A percentile compares a stretch with the other conserved stretches of the same genome.
phyloP scores from a whole-genome alignment of 2,329 filamentous ascomycete genomes.

The Phaeosphaeriaceae sp. region DNA sequence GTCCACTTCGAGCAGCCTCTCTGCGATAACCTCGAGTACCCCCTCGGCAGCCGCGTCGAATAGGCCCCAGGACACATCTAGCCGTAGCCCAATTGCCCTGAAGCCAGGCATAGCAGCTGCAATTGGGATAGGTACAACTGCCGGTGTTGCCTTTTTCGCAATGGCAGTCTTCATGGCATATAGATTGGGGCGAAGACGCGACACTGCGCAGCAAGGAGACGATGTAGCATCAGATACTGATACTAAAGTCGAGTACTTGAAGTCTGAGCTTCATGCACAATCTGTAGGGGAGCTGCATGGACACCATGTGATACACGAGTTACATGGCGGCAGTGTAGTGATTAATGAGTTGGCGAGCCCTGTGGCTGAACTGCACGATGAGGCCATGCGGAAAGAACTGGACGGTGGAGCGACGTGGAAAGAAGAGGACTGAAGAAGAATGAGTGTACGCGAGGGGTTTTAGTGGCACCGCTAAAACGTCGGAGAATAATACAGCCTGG shows the following conservation, averaged over 20 bases:
- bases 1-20: too few species aligned
- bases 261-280: neutral
- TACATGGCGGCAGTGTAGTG: neutral
- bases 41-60: neutral
- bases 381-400: neutral
- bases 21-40: neutral
- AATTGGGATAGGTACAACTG: neutral
- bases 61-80: neutral
- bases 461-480: too few species aligned
- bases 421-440: too few species aligned
- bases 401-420: too few species aligned
- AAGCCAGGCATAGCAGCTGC: neutral
- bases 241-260: neutral
- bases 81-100: neutral
- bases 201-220: neutral
- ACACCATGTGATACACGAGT: neutral
- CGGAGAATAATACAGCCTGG: too few species aligned
- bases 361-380: neutral
- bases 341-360: neutral
- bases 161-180: neutral
- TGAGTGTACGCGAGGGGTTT: too few species aligned
- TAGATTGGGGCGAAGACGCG: neutral
- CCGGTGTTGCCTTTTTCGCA: neutral
- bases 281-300: neutral
- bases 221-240: neutral